phyloP scores from a whole-genome alignment of 768 basidiomycete species.

The Psilocybe cyanescens region DNA sequence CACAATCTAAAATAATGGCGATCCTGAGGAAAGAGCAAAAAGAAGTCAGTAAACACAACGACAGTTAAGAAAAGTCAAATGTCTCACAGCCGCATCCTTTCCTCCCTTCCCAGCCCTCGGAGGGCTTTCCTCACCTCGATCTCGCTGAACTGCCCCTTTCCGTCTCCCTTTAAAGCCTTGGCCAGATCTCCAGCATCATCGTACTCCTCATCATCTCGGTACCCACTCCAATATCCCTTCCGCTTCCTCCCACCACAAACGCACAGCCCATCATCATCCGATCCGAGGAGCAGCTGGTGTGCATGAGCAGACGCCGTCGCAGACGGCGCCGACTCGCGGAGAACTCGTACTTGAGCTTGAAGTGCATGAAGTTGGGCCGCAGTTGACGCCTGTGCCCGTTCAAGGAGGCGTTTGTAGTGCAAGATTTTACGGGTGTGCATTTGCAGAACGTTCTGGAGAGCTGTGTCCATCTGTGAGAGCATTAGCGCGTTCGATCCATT shows the following conservation, averaged over 20 bases:
- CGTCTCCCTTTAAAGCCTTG: constrained; percentile 53
- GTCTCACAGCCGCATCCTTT: constrained; percentile 74
- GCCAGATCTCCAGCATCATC: constrained; percentile 43
- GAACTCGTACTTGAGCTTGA: constrained; percentile 76
- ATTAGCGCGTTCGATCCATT: not conserved
- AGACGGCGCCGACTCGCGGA: constrained; percentile 47
- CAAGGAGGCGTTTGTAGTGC: constrained; percentile 78
- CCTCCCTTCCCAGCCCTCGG: constrained; percentile 63
- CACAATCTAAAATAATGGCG: constrained; percentile 64
- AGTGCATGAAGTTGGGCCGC: constrained; percentile 86
- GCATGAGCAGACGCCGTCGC: constrained; percentile 21
- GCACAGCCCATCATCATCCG: constrained; percentile 36
- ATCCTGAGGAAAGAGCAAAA: constrained; percentile 41
- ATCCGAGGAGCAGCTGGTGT: constrained; percentile 22
- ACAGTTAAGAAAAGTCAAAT: constrained; percentile 13
- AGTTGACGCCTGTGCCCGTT: constrained; percentile 76
- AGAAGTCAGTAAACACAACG: not conserved
- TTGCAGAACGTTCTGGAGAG: constrained; percentile 40
- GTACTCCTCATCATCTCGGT: constrained; percentile 53
- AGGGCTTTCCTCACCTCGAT: constrained; percentile 68
- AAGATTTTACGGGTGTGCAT: constrained; percentile 62
- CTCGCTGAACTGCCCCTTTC: constrained; percentile 71
- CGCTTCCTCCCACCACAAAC: constrained; percentile 65
- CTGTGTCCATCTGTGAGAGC: constrained; percentile 37
- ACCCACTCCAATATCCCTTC: constrained; percentile 77